phyloP scores from a whole-genome alignment of 495 filamentous ascomycete genomes.

The Hypoxylon intermedium region DNA sequence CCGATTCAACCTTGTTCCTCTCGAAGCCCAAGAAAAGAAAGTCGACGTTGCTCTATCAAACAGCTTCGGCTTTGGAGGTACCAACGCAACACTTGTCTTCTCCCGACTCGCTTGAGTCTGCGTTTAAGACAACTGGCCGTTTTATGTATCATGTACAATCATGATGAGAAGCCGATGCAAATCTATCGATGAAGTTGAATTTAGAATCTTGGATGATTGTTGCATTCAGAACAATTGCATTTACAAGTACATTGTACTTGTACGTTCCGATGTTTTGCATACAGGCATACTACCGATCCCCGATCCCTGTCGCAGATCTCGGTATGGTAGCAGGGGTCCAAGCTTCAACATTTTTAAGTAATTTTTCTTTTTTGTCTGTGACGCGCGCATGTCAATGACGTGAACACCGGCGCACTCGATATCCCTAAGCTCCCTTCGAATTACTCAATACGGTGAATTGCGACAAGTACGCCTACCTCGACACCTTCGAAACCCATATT shows the following conservation, averaged over 20 bases:
- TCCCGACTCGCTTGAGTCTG: constrained; percentile 37
- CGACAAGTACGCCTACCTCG: neutral
- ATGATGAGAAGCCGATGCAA: no score
- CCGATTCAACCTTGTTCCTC: constrained; percentile 86
- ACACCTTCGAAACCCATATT: constrained; percentile 4
- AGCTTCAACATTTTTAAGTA: constrained; percentile 21
- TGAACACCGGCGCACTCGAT: constrained; percentile 14
- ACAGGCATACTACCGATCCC: neutral
- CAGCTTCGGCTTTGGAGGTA: constrained; percentile 98
- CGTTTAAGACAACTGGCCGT: no score
- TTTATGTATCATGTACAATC: no score
- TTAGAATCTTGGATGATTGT: no score
- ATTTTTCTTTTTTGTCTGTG: constrained; percentile 13
- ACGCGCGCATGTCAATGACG: constrained; percentile 35
- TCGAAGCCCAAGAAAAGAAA: constrained; percentile 68
- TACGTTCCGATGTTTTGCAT: no score
- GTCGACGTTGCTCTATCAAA: constrained; percentile 86
- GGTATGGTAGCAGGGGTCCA: constrained; percentile 11
- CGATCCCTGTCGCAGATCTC: constrained; percentile 29
- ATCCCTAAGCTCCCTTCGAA: neutral
- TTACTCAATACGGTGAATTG: constrained; percentile 2
- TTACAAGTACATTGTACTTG: constrained; percentile 2
- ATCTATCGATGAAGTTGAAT: no score
- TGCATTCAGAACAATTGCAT: no score
- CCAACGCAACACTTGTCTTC: constrained; percentile 91